Conservation (phyloP, 345 rosid species). For the Lumnitzera racemosa region DNA sequence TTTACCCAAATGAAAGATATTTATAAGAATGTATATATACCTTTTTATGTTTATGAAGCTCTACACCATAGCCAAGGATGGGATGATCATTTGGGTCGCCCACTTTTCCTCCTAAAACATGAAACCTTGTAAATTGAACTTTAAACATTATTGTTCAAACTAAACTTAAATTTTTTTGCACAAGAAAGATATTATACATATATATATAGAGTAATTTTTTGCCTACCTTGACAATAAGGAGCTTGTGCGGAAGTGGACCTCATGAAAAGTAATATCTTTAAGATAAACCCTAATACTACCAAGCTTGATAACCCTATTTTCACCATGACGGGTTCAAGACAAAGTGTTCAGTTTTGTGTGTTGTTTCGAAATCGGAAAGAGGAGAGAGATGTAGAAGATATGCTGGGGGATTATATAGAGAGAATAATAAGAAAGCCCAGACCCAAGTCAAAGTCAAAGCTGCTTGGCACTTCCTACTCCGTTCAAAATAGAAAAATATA, state of each 20-base stretch:
- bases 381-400: conserved; percentile 20
- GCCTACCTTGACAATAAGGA: conserved; percentile 24
- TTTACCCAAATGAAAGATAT: background rate
- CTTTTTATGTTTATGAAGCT: background rate
- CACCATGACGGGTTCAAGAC: conserved; percentile 12
- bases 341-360: conserved; percentile 3
- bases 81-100: background rate
- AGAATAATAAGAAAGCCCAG: conserved; percentile 10
- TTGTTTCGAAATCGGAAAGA: conserved; percentile 9
- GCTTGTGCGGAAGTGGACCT: conserved; percentile 9
- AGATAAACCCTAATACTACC: conserved; percentile 24
- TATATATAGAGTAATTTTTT: background rate
- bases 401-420: conserved; percentile 28
- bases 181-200: background rate
- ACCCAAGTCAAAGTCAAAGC: conserved; percentile 31
- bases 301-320: conserved; percentile 21
- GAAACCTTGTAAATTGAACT: no score
- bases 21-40: background rate
- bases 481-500: conserved; percentile 12
- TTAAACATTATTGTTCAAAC: no score
- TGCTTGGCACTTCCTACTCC: conserved; percentile 21
- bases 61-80: background rate
- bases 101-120: background rate
- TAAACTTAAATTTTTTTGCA: background rate
- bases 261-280: conserved; percentile 13